A percentile compares a stretch with the other conserved stretches of the same genome.
Conservation (phyloP, 495 filamentous ascomycete genomes). For the Penicillium goetzii region DNA sequence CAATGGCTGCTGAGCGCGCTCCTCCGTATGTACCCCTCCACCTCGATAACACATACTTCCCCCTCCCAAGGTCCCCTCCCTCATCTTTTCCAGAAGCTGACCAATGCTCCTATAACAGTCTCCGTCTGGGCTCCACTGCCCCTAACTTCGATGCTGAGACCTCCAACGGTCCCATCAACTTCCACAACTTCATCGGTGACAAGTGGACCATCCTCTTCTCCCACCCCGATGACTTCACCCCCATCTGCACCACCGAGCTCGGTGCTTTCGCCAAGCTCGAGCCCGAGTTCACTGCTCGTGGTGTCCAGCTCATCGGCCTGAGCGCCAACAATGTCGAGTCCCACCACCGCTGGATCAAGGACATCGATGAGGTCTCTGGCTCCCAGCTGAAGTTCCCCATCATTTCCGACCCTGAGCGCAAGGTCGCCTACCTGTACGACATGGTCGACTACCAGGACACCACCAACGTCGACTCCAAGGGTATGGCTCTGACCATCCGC, state of each 20-base stretch:
- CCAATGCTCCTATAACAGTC: conserved; percentile 41
- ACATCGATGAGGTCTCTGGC: conserved; percentile 65
- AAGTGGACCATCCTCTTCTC: conserved; percentile 97
- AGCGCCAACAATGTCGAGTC: conserved; percentile 63
- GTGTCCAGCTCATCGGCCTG: conserved; percentile 93
- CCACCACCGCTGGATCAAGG: conserved; percentile 65
- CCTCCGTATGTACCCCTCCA: conserved; percentile 20
- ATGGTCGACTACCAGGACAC: conserved; percentile 65
- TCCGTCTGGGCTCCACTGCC: conserved; percentile 88
- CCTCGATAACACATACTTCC: neutral
- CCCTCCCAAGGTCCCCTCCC: neutral
- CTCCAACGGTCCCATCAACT: conserved; percentile 88
- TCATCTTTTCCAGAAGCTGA: neutral
- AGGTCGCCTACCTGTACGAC: conserved; percentile 67
- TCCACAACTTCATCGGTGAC: conserved; percentile 95
- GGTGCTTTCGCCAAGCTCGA: conserved; percentile 96
- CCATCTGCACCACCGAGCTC: conserved; percentile 98
- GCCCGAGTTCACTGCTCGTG: conserved; percentile 92
- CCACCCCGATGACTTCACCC: conserved; percentile 87
- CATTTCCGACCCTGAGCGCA: conserved; percentile 68
- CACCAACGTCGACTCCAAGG: conserved; percentile 59
- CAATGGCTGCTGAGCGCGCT: conserved; percentile 56
- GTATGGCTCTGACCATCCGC: conserved; percentile 68
- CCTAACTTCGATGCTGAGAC: conserved; percentile 95
- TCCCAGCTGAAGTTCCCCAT: conserved; percentile 67